Conservation (phyloP, 805 yeast species). For the Wickerhamomyces alni region DNA sequence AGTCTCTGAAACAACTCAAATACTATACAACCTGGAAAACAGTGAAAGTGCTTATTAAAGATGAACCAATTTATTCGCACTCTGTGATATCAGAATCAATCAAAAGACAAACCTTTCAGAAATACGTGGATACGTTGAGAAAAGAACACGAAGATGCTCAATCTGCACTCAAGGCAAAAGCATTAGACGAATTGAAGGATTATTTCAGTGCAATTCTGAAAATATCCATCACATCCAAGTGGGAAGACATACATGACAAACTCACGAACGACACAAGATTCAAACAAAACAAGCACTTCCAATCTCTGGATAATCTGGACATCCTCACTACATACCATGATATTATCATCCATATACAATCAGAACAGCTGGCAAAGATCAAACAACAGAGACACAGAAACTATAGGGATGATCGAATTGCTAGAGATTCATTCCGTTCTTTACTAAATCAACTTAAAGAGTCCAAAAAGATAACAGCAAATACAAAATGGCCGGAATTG, state of each 20-base stretch:
- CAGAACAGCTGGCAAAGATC: conserved; percentile 18
- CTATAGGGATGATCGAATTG: conserved; percentile 54
- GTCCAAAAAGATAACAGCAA: conserved; percentile 36
- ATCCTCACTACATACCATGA: conserved; percentile 47
- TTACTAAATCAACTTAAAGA: conserved; percentile 34
- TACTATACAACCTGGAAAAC: conserved; percentile 63
- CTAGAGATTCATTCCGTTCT: conserved; percentile 52
- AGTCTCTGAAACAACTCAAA: conserved; percentile 36
- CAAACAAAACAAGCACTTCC: conserved; percentile 52
- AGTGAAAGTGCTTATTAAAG: conserved; percentile 42
- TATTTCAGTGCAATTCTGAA: conserved; percentile 36
- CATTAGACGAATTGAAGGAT: conserved; percentile 44
- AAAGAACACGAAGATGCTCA: conserved; percentile 20
- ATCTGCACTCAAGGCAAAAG: conserved; percentile 34
- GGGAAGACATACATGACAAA: conserved; percentile 12
- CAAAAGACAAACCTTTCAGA: conserved; percentile 47
- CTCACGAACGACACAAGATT: conserved; percentile 41
- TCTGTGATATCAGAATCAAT: conserved; percentile 53
- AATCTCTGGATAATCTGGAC: conserved; percentile 50
- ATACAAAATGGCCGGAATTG: conserved; percentile 55
- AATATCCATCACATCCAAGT: conserved; percentile 15
- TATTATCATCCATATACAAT: conserved; percentile 23
- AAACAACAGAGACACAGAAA: conserved; percentile 30
- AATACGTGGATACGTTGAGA: conserved; percentile 39
- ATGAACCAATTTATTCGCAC: conserved; percentile 63